Percentiles rank a stretch among this genome's conserved stretches.
Conservation (phyloP, 495 filamentous ascomycete species). For the Penicillium daleae region DNA sequence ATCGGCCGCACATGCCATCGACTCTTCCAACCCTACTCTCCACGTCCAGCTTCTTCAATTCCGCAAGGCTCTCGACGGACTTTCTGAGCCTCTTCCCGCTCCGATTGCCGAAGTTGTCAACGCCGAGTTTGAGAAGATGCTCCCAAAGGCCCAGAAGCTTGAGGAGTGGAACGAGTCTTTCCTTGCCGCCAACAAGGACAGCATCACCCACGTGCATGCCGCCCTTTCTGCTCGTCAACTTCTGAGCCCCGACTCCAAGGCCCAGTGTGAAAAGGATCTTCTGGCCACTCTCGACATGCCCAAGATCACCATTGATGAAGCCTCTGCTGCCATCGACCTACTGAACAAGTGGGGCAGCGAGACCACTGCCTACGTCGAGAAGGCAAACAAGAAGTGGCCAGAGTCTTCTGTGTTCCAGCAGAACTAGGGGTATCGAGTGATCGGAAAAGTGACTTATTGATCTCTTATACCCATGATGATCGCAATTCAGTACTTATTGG, state of each 20-base stretch:
- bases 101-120: conserved; percentile 69
- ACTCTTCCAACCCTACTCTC: conserved; percentile 71
- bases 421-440: conserved; percentile 22
- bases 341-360: conserved; percentile 65
- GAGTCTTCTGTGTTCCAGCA: conserved; percentile 64
- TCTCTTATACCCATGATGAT: neutral
- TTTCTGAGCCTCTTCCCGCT: conserved; percentile 57
- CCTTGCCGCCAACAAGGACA: conserved; percentile 62
- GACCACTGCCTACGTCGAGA: conserved; percentile 60
- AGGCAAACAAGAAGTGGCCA: conserved; percentile 72
- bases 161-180: conserved; percentile 71
- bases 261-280: conserved; percentile 63
- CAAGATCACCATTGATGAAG: conserved; percentile 62
- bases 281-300: conserved; percentile 57
- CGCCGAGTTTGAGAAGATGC: conserved; percentile 61
- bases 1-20: conserved; percentile 68
- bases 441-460: neutral
- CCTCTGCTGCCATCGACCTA: conserved; percentile 59
- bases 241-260: conserved; percentile 59
- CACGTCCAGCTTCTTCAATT: conserved; percentile 77
- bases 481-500: neutral
- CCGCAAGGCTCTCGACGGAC: conserved; percentile 61
- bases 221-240: conserved; percentile 62
- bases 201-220: conserved; percentile 64
- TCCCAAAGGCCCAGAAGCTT: conserved; percentile 60